A percentile compares a stretch with the other conserved stretches of the same genome.
Conservation (phyloP, 371 early-diverging fungal species). For the Lichtheimia ramosa region DNA sequence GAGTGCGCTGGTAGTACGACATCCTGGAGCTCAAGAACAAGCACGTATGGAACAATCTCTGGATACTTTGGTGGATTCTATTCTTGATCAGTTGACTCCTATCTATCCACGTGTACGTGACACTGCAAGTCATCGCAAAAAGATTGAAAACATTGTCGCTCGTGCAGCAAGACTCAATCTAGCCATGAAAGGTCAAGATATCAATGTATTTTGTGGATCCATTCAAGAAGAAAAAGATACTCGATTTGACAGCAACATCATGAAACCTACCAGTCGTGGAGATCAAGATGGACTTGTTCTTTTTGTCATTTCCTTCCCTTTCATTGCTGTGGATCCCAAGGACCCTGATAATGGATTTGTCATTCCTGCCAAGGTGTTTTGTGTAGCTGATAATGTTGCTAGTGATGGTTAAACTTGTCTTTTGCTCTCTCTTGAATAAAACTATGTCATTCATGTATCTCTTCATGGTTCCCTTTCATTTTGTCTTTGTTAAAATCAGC, state of each 20-base stretch:
- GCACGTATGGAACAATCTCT: slow-evolving; percentile 22
- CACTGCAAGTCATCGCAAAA: slow-evolving; percentile 23
- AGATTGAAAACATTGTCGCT: slow-evolving; percentile 28
- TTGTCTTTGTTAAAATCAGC: too few species aligned
- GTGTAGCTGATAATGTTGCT: background rate
- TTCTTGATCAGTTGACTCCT: slow-evolving; percentile 17
- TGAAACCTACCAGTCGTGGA: slow-evolving; percentile 38
- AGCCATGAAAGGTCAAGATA: slow-evolving; percentile 47
- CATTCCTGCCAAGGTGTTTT: slow-evolving; percentile 42
- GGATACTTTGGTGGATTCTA: slow-evolving; percentile 16
- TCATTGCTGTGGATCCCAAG: slow-evolving; percentile 38
- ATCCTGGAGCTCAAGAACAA: slow-evolving; percentile 32
- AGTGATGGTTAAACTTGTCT: too few species aligned
- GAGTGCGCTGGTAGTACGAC: slow-evolving; percentile 34
- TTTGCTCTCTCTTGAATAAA: too few species aligned
- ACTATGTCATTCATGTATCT: too few species aligned
- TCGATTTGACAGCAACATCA: slow-evolving; percentile 22
- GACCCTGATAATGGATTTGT: slow-evolving; percentile 41
- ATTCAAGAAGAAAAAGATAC: slow-evolving; percentile 32
- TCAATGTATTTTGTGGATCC: slow-evolving; percentile 26
- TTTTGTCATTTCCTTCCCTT: slow-evolving; percentile 32
- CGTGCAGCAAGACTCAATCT: slow-evolving; percentile 35
- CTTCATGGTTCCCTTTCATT: too few species aligned
- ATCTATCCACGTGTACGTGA: slow-evolving; percentile 32
- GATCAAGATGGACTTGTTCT: slow-evolving; percentile 33